Percentiles rank a stretch among this genome's conserved stretches.
These are phyloP conservation scores for Pseudocercospora fuligena DNA, from an alignment of 2,329 filamentous ascomycete species.

Conservation along the genomic window DNA sequence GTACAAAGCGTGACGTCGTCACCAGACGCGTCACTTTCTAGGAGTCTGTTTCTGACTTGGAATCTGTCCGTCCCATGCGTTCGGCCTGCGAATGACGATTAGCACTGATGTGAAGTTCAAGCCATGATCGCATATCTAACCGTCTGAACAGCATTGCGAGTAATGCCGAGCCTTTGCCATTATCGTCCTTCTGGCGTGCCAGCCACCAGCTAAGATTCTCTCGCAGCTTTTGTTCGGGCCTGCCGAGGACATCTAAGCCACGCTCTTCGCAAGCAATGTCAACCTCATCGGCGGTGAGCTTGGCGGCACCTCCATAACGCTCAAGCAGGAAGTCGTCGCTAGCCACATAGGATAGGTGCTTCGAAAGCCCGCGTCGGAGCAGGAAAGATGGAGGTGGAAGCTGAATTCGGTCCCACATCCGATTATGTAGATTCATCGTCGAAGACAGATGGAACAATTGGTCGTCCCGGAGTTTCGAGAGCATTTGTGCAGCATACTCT, in stretches of 20 bases:
- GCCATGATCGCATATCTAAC: constrained; percentile 35
- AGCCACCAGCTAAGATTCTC: constrained; percentile 47
- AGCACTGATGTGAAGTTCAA: constrained; percentile 28
- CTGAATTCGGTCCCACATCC: constrained; percentile 51
- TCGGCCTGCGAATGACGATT: constrained; percentile 21
- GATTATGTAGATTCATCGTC: constrained; percentile 48
- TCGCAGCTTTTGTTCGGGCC: constrained; percentile 34
- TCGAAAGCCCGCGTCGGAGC: constrained; percentile 59
- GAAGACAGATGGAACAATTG: constrained; percentile 49
- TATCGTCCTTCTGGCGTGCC: constrained; percentile 45
- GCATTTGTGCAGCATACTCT: constrained; percentile 21
- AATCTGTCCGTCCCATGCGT: constrained; percentile 14
- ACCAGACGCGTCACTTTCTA: constrained; percentile 4
- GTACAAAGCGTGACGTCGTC: background rate
- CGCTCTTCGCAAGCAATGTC: constrained; percentile 45
- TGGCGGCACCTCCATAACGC: constrained; percentile 62
- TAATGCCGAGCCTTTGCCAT: constrained; percentile 35
- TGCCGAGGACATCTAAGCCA: constrained; percentile 41
- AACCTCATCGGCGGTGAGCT: constrained; percentile 49
- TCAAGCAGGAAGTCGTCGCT: constrained; percentile 73
- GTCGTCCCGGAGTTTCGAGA: constrained; percentile 39
- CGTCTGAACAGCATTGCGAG: constrained; percentile 43
- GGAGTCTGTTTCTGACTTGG: background rate
- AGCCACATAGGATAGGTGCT: constrained; percentile 66
- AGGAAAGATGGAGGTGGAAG: constrained; percentile 55